Percentiles rank a stretch among this genome's conserved stretches.
Evolutionary conservation across 441 rosid genomes (phyloP).

Genomic region (Pelargonium citronellum): DNA sequence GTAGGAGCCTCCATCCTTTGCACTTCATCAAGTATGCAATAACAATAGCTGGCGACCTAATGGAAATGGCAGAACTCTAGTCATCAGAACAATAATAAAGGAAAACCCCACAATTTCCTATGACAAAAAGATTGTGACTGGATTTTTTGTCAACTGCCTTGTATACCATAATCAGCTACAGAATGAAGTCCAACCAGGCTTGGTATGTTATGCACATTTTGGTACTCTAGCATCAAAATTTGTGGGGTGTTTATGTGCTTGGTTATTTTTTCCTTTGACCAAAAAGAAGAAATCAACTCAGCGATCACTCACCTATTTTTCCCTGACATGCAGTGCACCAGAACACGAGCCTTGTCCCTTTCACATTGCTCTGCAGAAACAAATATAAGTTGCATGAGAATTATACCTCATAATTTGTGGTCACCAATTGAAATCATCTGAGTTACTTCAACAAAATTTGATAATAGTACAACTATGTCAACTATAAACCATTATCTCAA

Average conservation of each 20-base stretch:
- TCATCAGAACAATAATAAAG: background rate
- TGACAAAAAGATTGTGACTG: background rate
- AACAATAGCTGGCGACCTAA: constrained; percentile 85
- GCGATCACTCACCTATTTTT: constrained; percentile 60
- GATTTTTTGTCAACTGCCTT: background rate
- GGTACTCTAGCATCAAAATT: too few relatives aligned
- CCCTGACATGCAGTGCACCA: constrained; percentile 96
- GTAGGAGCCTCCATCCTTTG: constrained; percentile 75
- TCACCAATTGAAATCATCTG: constrained; percentile 1
- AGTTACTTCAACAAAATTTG: constrained; percentile 9
- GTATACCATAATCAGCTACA: background rate
- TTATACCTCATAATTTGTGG: background rate
- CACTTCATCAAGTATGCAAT: constrained; percentile 86
- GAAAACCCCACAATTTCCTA: too few relatives aligned
- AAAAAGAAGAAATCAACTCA: background rate
- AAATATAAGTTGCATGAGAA: constrained; percentile 1
- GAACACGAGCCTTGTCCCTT: constrained; percentile 85
- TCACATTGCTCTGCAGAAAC: constrained; percentile 67
- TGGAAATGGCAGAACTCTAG: constrained; percentile 15
- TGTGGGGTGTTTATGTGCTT: background rate
- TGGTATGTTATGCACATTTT: background rate
- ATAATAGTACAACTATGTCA: background rate
- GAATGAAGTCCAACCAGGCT: background rate
- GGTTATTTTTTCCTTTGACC: constrained; percentile 3
- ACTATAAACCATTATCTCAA: background rate